Evolutionary conservation across 768 basidiomycete genomes (phyloP), one percentile per base, ranked within the genome.

Genomic region (Trametes punicea): DNA sequence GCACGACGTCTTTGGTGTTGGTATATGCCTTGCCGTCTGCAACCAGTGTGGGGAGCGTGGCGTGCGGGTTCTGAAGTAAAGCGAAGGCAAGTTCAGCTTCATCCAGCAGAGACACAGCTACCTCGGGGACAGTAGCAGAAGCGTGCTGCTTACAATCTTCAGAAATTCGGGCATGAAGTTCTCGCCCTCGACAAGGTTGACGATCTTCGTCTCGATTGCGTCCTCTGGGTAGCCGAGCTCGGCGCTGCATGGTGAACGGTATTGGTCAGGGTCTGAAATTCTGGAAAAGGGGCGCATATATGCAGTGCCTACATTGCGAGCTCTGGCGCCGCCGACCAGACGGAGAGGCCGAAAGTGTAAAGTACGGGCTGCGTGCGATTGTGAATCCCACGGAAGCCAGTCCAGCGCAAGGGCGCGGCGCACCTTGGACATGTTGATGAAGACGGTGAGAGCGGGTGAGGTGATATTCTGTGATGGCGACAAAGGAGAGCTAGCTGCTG

Each of bases 91-190:
- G 42, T 13, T 25, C 9, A 18, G 6, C 7, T 39, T 21, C n/a
- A 1, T 6, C 11, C 26, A 18, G 56, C 34, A 29, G 30, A 31
- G 20, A 26, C 15, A 21, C 39, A 11, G 50, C 26, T 6, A 52
- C 46, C 25, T 33, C 16, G 21, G 45, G 20, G 18, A 20, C 16
- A 18, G 25, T 30, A 23, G 40, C 39, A 6, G 34, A 6, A 18
- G 29, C 21, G 42, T 8, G 20, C 38, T 6, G 60, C 67, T 23
- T 51, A 77, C 77, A 42, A 77, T 63, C 50, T 70, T 65, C 42
- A 81, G 51, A 66, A 81, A 81, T 7, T 67, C 59, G 10, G 79
- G 78, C 3, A 64, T 63, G 56, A 81, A 79, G 63, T 81, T 82
- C 55, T 71, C 76, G 38, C 80, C 81, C 26, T 76, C 68, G 44